Percentiles rank a stretch among this genome's conserved stretches.
These are phyloP conservation scores for Mucor velutinosus DNA, from an alignment of 371 early-diverging fungal genomes.

Conservation along the genomic window DNA sequence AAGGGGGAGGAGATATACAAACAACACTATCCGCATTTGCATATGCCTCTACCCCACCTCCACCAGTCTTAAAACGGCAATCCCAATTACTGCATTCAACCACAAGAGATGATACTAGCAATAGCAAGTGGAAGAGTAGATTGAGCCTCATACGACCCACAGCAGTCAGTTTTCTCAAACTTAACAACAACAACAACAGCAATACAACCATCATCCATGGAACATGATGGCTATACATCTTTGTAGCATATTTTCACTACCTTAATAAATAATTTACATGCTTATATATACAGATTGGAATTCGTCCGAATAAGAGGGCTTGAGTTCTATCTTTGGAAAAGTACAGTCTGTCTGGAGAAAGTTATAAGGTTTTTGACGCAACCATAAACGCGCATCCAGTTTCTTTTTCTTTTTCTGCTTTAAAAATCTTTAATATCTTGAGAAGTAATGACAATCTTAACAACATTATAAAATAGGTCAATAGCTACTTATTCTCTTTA, in stretches of 20 bases:
- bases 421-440: too few species aligned
- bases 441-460: too few species aligned
- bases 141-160: conserved; percentile 10
- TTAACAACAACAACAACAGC: neutral
- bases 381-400: conserved; percentile 11
- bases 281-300: neutral
- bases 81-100: neutral
- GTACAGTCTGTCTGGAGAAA: too few species aligned
- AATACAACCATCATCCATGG: neutral
- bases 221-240: neutral
- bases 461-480: too few species aligned
- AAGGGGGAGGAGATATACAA: neutral
- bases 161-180: conserved; percentile 11
- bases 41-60: conserved; percentile 30
- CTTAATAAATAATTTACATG: conserved; percentile 1
- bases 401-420: too few species aligned
- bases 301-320: too few species aligned
- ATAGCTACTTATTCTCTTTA: too few species aligned
- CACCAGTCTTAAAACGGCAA: neutral
- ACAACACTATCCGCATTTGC: conserved; percentile 24
- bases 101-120: neutral
- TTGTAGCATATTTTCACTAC: neutral
- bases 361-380: neutral
- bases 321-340: neutral
- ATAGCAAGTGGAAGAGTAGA: conserved; percentile 15